Percentiles rank a stretch among this genome's conserved stretches.
Conservation (phyloP, 164 flowering plant genomes). For the Santalum album region DNA sequence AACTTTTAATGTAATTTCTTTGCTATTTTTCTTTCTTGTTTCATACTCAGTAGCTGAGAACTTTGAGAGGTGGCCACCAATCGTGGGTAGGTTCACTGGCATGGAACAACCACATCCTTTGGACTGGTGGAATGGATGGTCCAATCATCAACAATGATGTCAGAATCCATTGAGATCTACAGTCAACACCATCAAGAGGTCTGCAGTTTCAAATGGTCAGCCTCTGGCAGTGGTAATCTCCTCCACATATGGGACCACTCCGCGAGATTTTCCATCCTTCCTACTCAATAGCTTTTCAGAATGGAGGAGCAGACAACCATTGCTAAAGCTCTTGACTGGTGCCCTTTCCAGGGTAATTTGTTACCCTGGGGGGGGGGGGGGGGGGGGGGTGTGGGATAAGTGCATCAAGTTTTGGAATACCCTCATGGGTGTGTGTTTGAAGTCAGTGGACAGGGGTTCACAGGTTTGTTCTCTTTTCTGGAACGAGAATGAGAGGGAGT, state of each 20-base stretch:
- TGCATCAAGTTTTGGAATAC: constrained; percentile 67
- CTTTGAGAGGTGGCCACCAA: constrained; percentile 38
- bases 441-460: constrained; percentile 57
- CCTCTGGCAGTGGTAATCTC: constrained; percentile 54
- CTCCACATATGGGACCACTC: constrained; percentile 57
- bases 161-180: constrained; percentile 42
- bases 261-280: constrained; percentile 26
- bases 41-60: constrained; percentile 29
- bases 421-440: constrained; percentile 57
- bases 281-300: constrained; percentile 51
- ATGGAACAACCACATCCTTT: constrained; percentile 56
- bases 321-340: constrained; percentile 64
- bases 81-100: constrained; percentile 48
- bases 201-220: constrained; percentile 29
- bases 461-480: constrained; percentile 59
- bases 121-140: constrained; percentile 57
- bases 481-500: constrained; percentile 55
- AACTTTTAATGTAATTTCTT: not conserved
- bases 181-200: constrained; percentile 25
- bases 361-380: constrained; percentile 62
- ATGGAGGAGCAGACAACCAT: constrained; percentile 60
- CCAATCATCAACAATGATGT: constrained; percentile 54
- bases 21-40: not conserved
- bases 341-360: constrained; percentile 59
- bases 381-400: constrained; percentile 40